A percentile compares a stretch with the other conserved stretches of the same genome.
Conservation (phyloP, 2,329 filamentous ascomycete species). For the Epichloe bromicola region DNA sequence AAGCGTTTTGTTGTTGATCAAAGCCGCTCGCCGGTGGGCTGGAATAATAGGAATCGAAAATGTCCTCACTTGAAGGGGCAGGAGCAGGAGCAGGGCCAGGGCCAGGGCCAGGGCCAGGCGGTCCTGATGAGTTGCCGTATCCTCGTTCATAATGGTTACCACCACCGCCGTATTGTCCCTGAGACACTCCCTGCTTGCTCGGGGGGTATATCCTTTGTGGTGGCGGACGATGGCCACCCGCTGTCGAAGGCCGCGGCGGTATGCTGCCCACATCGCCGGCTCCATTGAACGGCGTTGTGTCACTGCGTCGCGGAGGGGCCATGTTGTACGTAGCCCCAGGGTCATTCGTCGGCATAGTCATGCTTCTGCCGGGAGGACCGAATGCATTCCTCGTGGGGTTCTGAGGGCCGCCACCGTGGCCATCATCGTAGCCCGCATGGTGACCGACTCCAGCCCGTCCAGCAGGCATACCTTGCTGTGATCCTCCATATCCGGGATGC, state of each 20-base stretch:
- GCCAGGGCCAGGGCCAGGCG: neutral
- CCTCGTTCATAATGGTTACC: slow-evolving; percentile 19
- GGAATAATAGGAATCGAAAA: slow-evolving; percentile 44
- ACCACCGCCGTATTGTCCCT: slow-evolving; percentile 17
- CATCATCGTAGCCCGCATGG: slow-evolving; percentile 16
- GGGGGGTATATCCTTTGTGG: slow-evolving; percentile 39
- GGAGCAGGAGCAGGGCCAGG: neutral
- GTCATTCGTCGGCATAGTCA: slow-evolving; percentile 45
- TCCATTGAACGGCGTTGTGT: slow-evolving; percentile 33
- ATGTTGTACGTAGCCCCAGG: slow-evolving; percentile 27
- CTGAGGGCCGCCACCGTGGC: slow-evolving; percentile 15
- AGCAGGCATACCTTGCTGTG: slow-evolving; percentile 16
- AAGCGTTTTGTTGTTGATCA: slow-evolving; percentile 12
- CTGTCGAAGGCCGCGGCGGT: slow-evolving; percentile 42
- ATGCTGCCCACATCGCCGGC: slow-evolving; percentile 28
- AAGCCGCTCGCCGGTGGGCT: slow-evolving; percentile 17
- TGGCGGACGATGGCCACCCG: slow-evolving; percentile 36
- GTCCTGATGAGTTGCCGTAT: slow-evolving; percentile 17
- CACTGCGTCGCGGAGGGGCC: slow-evolving; percentile 24
- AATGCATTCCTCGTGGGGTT: slow-evolving; percentile 27
- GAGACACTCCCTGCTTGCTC: slow-evolving; percentile 24
- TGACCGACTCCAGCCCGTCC: slow-evolving; percentile 12
- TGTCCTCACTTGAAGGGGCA: slow-evolving; percentile 31
- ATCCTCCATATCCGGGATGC: slow-evolving; percentile 17
- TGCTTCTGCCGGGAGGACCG: slow-evolving; percentile 41